phyloP scores from a whole-genome alignment of 2,329 filamentous ascomycete genomes.

The Lachnellula cervina region DNA sequence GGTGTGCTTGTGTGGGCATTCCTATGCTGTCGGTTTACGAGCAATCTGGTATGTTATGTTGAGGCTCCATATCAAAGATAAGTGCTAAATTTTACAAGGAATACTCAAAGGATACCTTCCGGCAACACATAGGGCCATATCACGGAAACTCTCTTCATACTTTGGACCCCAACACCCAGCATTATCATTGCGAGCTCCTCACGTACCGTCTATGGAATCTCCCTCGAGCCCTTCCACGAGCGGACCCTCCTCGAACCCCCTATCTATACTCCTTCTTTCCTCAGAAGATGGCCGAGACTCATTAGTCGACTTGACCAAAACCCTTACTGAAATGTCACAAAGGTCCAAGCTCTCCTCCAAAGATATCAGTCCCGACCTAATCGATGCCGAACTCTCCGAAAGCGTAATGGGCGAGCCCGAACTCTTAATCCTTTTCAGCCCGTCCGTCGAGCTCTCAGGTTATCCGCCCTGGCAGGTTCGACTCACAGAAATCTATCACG shows the following conservation, averaged over 20 bases:
- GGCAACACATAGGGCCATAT: constrained; percentile 75
- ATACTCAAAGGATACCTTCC: constrained; percentile 84
- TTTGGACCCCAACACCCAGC: constrained; percentile 72
- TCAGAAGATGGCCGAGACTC: constrained; percentile 87
- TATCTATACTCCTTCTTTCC: constrained; percentile 73
- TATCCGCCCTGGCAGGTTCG: constrained; percentile 97
- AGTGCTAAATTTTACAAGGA: constrained; percentile 46
- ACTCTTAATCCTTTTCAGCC: constrained; percentile 80
- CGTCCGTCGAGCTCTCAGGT: constrained; percentile 76
- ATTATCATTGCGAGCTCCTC: constrained; percentile 68
- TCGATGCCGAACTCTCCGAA: constrained; percentile 80
- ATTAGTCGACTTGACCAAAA: constrained; percentile 91
- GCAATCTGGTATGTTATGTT: constrained; percentile 64
- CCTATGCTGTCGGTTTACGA: constrained; percentile 88
- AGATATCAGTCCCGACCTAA: constrained; percentile 79
- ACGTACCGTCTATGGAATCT: constrained; percentile 55
- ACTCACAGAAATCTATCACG: constrained; percentile 86
- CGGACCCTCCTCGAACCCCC: constrained; percentile 37
- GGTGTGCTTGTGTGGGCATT: constrained; percentile 88
- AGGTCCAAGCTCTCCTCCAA: constrained; percentile 72
- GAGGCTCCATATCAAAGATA: not conserved
- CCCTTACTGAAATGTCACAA: constrained; percentile 91
- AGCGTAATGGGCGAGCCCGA: constrained; percentile 85
- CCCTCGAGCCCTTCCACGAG: constrained; percentile 40
- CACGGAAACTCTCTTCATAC: constrained; percentile 77